Evolutionary conservation across 192 early-diverging fungal species (phyloP).

Genomic region (Coemansia sp.): DNA sequence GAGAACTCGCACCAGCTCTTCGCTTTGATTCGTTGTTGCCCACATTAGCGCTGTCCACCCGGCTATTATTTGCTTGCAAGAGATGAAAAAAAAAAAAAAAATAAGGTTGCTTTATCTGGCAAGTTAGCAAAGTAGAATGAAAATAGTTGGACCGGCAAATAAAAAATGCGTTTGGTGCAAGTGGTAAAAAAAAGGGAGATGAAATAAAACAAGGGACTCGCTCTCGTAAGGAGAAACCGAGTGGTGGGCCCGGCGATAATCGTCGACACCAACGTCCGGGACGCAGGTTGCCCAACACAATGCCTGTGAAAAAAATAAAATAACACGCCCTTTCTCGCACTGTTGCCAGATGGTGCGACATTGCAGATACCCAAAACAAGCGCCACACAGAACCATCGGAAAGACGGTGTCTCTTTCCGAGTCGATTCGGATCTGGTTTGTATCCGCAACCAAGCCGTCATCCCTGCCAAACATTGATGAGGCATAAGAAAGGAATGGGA

Average conservation of each 20-base stretch:
- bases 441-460: background rate
- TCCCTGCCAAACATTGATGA: background rate
- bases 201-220: constrained; percentile 5
- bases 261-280: background rate
- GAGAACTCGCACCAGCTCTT: constrained; percentile 69
- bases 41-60: constrained; percentile 92
- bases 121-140: constrained; percentile 4
- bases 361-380: constrained; percentile 5
- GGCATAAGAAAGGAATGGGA: background rate
- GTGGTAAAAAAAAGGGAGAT: background rate
- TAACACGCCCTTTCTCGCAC: background rate
- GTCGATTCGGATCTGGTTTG: background rate
- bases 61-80: constrained; percentile 34
- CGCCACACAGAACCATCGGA: background rate
- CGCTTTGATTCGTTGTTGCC: constrained; percentile 83
- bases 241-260: background rate
- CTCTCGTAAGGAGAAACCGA: background rate
- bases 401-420: background rate
- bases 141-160: background rate
- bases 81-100: background rate
- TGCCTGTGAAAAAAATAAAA: constrained; percentile 4
- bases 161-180: background rate
- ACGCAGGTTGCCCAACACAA: constrained; percentile 1
- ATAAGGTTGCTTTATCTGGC: background rate
- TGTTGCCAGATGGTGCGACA: background rate